Conservation (phyloP, 1,284 basidiomycete genomes). For the Veloporphyrellus conicus region DNA sequence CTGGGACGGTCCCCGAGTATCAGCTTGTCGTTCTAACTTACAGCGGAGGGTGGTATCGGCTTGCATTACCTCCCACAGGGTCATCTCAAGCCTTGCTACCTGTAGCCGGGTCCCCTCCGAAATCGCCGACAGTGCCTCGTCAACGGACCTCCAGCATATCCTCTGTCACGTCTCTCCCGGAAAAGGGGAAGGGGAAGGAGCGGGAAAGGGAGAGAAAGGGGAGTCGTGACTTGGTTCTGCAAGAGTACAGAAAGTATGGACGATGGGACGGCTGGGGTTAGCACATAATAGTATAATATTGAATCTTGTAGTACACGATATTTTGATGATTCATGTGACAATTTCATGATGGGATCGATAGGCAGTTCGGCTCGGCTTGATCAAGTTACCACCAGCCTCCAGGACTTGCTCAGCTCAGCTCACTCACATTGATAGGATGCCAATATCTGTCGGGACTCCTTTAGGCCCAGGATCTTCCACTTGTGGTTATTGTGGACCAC, state of each 20-base stretch:
- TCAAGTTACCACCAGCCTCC: no score
- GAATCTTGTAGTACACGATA: not conserved
- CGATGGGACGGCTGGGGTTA: constrained; percentile 83
- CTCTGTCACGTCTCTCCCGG: constrained; percentile 44
- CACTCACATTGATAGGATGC: constrained; percentile 11
- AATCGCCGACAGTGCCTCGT: constrained; percentile 36
- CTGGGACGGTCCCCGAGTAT: constrained; percentile 45
- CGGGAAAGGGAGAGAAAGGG: constrained; percentile 56
- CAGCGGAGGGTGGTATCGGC: constrained; percentile 89
- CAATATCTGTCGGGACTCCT: constrained; percentile 33
- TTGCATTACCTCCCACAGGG: constrained; percentile 59
- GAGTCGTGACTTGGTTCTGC: constrained; percentile 59
- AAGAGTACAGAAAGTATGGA: constrained; percentile 76
- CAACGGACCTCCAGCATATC: constrained; percentile 52
- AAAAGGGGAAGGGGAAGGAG: constrained; percentile 60
- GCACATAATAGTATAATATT: constrained; percentile 7
- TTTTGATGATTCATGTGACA: not conserved
- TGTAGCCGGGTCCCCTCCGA: constrained; percentile 41
- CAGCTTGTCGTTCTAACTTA: constrained; percentile 84
- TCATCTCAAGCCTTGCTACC: constrained; percentile 18
- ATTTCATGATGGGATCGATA: not conserved
- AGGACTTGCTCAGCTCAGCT: not conserved
- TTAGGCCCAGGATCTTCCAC: constrained; percentile 27
- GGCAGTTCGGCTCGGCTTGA: not conserved
- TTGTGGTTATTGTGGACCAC: constrained; percentile 43